Base-by-base conservation (phyloP, 805 yeast genomes). In the Ogataea populi-albae region DNA sequence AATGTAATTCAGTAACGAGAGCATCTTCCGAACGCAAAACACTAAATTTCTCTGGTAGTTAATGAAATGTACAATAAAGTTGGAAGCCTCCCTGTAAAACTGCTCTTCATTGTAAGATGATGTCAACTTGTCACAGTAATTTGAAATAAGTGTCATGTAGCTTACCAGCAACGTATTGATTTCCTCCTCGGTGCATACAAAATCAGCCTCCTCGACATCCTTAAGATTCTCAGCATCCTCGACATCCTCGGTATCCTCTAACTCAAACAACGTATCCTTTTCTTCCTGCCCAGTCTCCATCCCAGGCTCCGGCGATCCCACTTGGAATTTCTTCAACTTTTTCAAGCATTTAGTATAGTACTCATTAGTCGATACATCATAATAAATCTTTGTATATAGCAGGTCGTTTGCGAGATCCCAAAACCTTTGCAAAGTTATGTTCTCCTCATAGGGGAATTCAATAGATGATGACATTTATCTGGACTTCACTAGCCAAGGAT, bases 21-120 rank as follows among this genome's bases (percentile, higher is more conserved):
- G 50, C 56, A 71, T 54, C 47, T 75, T 75, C 25, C 79, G 58
- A 3, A 75, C 43, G 38, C 79, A 73, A 49, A 75, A 75, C 20
- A 59, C 59, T 35, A 54, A 46, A 37, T 72, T 62, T 2, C 45
- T 34, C 23, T 60, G 59, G 44, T 70, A 75, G 10, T 46, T 45
- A 5, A 39, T 39, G 16, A 47, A 51, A 3, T 47, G 41, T 11
- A 56, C 31, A 11, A 63, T 25, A 23, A 50, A 54, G 17, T 49
- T 50, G 2, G 65, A 47, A 6, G 52, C 45, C 10, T 49, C 27
- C n/a, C 46, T 38, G 30, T 46, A 58, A 32, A 62, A 62, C 10
- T 35, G 33, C 7, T 50, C 53, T 16, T 54, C 54, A 7, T 51
- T 50, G 9, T 41, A 48, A 4, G 37, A 34, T 4, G 30, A 24